phyloP scores from a whole-genome alignment of 805 yeast genomes.

The Sugiyamaella lignohabitans region DNA sequence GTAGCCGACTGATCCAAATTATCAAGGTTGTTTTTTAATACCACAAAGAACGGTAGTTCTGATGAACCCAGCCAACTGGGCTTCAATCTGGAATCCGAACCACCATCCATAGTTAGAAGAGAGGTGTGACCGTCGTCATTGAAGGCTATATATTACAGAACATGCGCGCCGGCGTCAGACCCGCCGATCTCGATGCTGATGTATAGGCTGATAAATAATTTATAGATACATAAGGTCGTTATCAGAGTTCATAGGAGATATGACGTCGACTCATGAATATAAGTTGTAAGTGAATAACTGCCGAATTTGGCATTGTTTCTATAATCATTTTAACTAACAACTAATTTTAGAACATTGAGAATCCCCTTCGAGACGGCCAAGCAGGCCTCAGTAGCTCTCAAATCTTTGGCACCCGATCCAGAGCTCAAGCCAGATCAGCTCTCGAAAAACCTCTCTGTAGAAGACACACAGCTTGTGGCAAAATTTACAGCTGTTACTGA shows the following conservation, averaged over 20 bases:
- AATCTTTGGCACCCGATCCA: slow-evolving; percentile 71
- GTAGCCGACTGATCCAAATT: not conserved
- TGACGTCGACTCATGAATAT: too few species aligned
- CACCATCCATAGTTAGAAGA: not conserved
- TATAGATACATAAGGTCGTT: too few species aligned
- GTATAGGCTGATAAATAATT: too few species aligned
- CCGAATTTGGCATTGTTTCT: too few species aligned
- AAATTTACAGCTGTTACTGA: slow-evolving; percentile 59
- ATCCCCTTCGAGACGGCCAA: slow-evolving; percentile 56
- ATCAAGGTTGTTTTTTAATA: slow-evolving; percentile 11
- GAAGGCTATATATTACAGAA: too few species aligned
- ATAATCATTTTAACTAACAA: too few species aligned
- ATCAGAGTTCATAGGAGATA: too few species aligned
- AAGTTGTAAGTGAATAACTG: too few species aligned
- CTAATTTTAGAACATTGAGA: slow-evolving; percentile 34
- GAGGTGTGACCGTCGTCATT: too few species aligned
- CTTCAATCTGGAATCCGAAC: not conserved
- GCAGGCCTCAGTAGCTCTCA: slow-evolving; percentile 60
- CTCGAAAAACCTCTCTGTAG: slow-evolving; percentile 38
- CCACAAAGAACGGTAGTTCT: slow-evolving; percentile 22
- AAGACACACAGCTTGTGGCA: slow-evolving; percentile 38
- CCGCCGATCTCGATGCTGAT: too few species aligned
- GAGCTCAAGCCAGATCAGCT: slow-evolving; percentile 67
- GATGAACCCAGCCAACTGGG: slow-evolving; percentile 7
- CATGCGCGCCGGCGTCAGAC: too few species aligned